These are phyloP conservation scores for Cronartium quercuum DNA, from an alignment of 1,284 basidiomycete genomes.

Conservation along the genomic window DNA sequence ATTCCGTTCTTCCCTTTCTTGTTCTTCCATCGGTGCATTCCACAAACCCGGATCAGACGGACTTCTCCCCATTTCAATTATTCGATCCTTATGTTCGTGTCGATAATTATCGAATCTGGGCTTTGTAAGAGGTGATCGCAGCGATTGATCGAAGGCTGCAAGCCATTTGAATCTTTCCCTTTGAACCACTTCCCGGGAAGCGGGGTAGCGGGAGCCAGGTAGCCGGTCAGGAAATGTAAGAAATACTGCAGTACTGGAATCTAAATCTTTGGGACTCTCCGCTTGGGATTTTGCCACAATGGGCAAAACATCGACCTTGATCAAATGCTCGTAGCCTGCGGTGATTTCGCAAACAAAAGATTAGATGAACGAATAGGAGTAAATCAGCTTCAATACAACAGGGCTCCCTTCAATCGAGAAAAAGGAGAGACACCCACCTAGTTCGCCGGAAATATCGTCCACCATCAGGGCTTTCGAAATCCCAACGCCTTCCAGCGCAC, in stretches of 20 bases:
- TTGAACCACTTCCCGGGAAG: neutral
- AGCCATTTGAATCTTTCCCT: slow-evolving; percentile 26
- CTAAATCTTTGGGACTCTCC: neutral
- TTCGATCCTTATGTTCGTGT: too few species aligned
- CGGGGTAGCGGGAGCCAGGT: neutral
- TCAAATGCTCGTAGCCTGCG: slow-evolving; percentile 47
- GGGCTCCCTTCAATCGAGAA: slow-evolving; percentile 5
- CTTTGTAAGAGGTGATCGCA: neutral
- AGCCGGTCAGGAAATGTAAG: slow-evolving; percentile 23
- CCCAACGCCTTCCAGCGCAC: slow-evolving; percentile 56
- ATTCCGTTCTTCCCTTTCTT: slow-evolving; percentile 17
- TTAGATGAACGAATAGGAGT: neutral
- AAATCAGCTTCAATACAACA: neutral
- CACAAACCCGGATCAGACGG: slow-evolving; percentile 8
- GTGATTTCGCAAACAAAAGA: neutral
- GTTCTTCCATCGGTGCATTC: neutral
- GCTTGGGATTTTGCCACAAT: neutral
- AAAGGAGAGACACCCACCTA: slow-evolving; percentile 43
- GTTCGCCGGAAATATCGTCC: slow-evolving; percentile 48
- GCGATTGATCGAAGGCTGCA: slow-evolving; percentile 13
- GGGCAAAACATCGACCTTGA: slow-evolving; percentile 57
- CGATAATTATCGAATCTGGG: neutral
- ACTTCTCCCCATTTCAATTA: neutral
- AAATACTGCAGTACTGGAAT: neutral
- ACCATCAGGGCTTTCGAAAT: slow-evolving; percentile 58